Percentiles rank a stretch among this genome's conserved stretches.
phyloP scores from a whole-genome alignment of 345 rosid species.

The Turritis glabra region DNA sequence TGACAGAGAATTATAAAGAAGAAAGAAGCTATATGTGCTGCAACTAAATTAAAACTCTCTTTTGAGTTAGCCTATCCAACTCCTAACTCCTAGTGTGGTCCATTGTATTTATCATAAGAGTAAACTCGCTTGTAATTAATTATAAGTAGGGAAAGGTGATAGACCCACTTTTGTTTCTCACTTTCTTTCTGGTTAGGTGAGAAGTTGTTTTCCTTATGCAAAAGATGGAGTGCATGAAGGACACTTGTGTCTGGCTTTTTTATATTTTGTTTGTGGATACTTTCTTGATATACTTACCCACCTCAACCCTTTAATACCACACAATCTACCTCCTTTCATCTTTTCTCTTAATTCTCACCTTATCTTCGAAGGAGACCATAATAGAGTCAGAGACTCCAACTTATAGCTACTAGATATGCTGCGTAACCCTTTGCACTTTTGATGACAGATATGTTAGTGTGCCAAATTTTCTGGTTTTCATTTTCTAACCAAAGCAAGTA shows the following conservation, averaged over 20 bases:
- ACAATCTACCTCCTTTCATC: not conserved
- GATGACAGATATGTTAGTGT: not conserved
- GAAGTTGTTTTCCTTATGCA: slow-evolving; percentile 32
- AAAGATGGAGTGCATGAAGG: slow-evolving; percentile 37
- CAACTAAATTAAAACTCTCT: slow-evolving; percentile 10
- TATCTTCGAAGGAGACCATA: not conserved
- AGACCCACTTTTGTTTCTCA: slow-evolving; percentile 28
- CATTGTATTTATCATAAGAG: slow-evolving; percentile 28
- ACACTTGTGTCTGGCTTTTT: slow-evolving; percentile 30
- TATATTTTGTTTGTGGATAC: slow-evolving; percentile 14
- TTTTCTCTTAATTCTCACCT: not conserved
- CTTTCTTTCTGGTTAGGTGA: slow-evolving; percentile 33
- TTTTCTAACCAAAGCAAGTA: slow-evolving; percentile 3
- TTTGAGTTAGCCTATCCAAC: slow-evolving; percentile 18
- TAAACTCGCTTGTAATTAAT: slow-evolving; percentile 16
- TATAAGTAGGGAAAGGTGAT: slow-evolving; percentile 22
- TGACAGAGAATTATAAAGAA: slow-evolving; percentile 18
- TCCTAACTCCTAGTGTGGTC: slow-evolving; percentile 27
- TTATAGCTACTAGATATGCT: slow-evolving; percentile 4
- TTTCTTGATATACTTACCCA: slow-evolving; percentile 18
- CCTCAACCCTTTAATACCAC: slow-evolving; percentile 2
- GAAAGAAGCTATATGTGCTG: slow-evolving; percentile 21
- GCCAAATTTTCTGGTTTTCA: slow-evolving; percentile 3
- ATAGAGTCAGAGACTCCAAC: slow-evolving; percentile 8
- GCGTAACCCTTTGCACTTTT: not conserved